Evolutionary conservation across 2,329 filamentous ascomycete species (phyloP).

Genomic region (Pseudocercospora ulei): DNA sequence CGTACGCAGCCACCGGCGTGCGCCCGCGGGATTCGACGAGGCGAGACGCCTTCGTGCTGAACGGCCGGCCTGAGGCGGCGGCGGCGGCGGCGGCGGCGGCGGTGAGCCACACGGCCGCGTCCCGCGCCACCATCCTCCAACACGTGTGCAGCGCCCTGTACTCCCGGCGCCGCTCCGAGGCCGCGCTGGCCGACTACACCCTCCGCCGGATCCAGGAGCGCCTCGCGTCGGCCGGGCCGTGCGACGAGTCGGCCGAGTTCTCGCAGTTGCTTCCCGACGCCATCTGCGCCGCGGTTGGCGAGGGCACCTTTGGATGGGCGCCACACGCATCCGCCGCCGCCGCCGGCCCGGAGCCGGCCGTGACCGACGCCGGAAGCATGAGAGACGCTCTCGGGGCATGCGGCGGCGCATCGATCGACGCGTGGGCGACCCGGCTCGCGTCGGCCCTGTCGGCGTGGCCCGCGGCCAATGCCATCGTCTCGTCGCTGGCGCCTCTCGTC

Average conservation of each 20-base stretch:
- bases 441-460: constrained; percentile 44
- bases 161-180: constrained; percentile 33
- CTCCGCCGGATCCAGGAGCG: constrained; percentile 25
- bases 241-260: constrained; percentile 25
- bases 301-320: constrained; percentile 26
- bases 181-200: constrained; percentile 40
- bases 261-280: constrained; percentile 26
- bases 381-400: constrained; percentile 19
- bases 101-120: constrained; percentile 18
- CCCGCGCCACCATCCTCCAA: constrained; percentile 33
- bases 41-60: neutral
- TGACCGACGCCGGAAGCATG: constrained; percentile 11
- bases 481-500: constrained; percentile 58
- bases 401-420: constrained; percentile 13
- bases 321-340: constrained; percentile 17
- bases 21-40: constrained; percentile 11
- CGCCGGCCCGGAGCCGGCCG: neutral
- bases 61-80: neutral
- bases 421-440: constrained; percentile 27
- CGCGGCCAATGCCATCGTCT: constrained; percentile 57
- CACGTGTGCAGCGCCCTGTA: constrained; percentile 27
- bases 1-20: constrained; percentile 52
- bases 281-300: constrained; percentile 23
- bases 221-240: constrained; percentile 16
- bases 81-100: constrained; percentile 16